phyloP scores from a whole-genome alignment of 2,329 filamentous ascomycete genomes.

The Lachnellula subtilissima region DNA sequence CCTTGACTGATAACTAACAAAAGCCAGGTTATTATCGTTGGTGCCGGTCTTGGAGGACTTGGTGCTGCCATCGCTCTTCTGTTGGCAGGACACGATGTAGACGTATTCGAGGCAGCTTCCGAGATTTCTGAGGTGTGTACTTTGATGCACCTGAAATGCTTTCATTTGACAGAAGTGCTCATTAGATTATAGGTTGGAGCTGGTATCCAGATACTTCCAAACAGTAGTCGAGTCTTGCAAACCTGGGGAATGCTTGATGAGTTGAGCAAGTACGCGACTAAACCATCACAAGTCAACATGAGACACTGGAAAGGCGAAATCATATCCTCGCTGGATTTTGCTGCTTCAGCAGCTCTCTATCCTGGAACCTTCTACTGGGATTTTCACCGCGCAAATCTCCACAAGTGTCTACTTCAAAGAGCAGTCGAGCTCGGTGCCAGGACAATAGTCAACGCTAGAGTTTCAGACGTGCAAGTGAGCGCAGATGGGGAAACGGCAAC shows the following conservation, averaged over 20 bases:
- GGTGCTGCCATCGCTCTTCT: slow-evolving; percentile 32
- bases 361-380: slow-evolving; percentile 37
- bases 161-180: slow-evolving; percentile 35
- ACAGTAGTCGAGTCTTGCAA: slow-evolving; percentile 22
- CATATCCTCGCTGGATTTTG: slow-evolving; percentile 23
- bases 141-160: slow-evolving; percentile 32
- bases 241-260: slow-evolving; percentile 20
- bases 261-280: slow-evolving; percentile 15
- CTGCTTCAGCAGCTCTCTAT: slow-evolving; percentile 19
- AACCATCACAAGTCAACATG: slow-evolving; percentile 47
- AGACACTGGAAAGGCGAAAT: slow-evolving; percentile 33
- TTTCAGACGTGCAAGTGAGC: slow-evolving; percentile 30
- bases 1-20: neutral
- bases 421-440: slow-evolving; percentile 36
- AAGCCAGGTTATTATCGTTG: slow-evolving; percentile 42
- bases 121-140: slow-evolving; percentile 39
- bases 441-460: slow-evolving; percentile 37
- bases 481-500: slow-evolving; percentile 17
- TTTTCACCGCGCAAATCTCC: slow-evolving; percentile 44
- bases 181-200: slow-evolving; percentile 37
- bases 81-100: slow-evolving; percentile 34
- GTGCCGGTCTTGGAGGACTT: slow-evolving; percentile 52
- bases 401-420: slow-evolving; percentile 38
- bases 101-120: slow-evolving; percentile 38
- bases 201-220: slow-evolving; percentile 28